phyloP scores from a whole-genome alignment of 2,329 filamentous ascomycete genomes.

The Waltergamsia citrina region DNA sequence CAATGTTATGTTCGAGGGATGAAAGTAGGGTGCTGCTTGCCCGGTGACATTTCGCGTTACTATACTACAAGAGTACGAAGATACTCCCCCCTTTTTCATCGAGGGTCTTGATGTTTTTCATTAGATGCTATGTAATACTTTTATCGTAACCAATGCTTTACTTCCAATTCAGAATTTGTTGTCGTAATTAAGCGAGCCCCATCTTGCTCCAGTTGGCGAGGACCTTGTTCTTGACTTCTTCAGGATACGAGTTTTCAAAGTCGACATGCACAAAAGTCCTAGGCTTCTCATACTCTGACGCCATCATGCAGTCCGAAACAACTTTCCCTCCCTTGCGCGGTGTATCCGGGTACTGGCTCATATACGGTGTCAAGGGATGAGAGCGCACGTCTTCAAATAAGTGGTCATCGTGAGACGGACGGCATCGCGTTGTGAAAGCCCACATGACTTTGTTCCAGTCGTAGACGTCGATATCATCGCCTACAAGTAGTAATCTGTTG shows the following conservation, averaged over 20 bases:
- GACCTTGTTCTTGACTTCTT: slow-evolving; percentile 27
- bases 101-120: too few relatives aligned
- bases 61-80: too few relatives aligned
- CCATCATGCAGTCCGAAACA: slow-evolving; percentile 32
- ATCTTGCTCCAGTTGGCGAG: slow-evolving; percentile 8
- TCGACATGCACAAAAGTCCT: slow-evolving; percentile 18
- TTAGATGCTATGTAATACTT: too few relatives aligned
- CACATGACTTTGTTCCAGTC: slow-evolving; percentile 35
- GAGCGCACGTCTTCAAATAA: slow-evolving; percentile 32
- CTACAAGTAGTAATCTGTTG: slow-evolving; percentile 33
- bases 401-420: slow-evolving; percentile 30
- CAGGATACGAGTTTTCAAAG: slow-evolving; percentile 24
- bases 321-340: slow-evolving; percentile 30
- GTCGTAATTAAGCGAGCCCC: background rate
- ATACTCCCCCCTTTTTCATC: too few relatives aligned
- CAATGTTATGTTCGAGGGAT: too few relatives aligned
- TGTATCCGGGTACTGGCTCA: slow-evolving; percentile 27
- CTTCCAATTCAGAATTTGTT: too few relatives aligned
- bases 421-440: slow-evolving; percentile 37
- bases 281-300: slow-evolving; percentile 28
- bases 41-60: too few relatives aligned
- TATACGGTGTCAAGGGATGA: slow-evolving; percentile 36
- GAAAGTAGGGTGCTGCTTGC: too few relatives aligned
- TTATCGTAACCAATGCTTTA: too few relatives aligned
- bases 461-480: slow-evolving; percentile 39